These are phyloP conservation scores for Epichloe glyceriae DNA, from an alignment of 2,329 filamentous ascomycete species.

Conservation along the genomic window DNA sequence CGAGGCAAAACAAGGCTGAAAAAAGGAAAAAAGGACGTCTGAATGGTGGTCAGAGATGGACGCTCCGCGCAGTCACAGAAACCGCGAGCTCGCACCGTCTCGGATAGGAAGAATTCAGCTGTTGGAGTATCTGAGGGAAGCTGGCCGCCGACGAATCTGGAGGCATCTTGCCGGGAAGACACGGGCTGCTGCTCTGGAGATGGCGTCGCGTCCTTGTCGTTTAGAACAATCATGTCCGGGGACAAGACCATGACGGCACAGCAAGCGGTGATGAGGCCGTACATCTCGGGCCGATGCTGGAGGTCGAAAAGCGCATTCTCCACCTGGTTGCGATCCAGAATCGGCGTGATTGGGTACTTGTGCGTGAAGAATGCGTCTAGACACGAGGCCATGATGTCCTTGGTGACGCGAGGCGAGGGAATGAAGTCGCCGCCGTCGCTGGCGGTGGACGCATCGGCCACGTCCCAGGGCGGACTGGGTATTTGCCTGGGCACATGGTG, in stretches of 20 bases:
- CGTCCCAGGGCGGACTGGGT: neutral
- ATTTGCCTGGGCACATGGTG: neutral
- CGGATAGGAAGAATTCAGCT: constrained; percentile 14
- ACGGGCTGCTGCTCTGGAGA: no score
- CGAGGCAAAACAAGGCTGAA: constrained; percentile 16
- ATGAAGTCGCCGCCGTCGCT: constrained; percentile 2
- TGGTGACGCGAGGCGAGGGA: constrained; percentile 1
- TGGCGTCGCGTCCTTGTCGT: neutral
- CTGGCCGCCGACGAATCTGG: neutral
- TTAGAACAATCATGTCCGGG: constrained; percentile 13
- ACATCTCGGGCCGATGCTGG: constrained; percentile 10
- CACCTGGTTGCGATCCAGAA: constrained; percentile 14
- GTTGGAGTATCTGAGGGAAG: constrained; percentile 3
- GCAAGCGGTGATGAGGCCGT: constrained; percentile 15
- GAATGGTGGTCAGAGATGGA: constrained; percentile 15
- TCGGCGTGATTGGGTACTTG: constrained; percentile 22
- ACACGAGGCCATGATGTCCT: constrained; percentile 12
- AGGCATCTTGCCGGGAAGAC: neutral
- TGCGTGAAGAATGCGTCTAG: constrained; percentile 20
- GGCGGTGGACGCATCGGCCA: constrained; percentile 4
- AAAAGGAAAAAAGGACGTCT: constrained; percentile 23
- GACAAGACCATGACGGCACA: constrained; percentile 18
- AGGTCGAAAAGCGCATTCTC: constrained; percentile 8
- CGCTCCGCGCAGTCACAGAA: constrained; percentile 14
- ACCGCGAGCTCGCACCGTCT: constrained; percentile 14